Conservation (phyloP, 2,329 filamentous ascomycete genomes). For the Uncinocarpus reesii region DNA sequence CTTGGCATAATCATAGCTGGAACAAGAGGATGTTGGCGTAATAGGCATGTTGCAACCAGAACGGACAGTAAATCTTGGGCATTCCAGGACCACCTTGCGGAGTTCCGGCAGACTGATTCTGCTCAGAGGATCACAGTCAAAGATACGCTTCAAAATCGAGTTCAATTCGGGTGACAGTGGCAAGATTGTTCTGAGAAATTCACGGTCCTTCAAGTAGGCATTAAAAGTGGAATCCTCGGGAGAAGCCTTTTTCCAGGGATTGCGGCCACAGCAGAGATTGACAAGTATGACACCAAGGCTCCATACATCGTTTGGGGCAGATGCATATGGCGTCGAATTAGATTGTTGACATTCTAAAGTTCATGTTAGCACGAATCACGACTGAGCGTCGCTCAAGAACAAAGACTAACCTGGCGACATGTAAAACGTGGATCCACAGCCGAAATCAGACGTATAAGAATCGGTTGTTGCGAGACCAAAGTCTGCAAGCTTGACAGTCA, state of each 20-base stretch:
- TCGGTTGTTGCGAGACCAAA: conserved; percentile 90
- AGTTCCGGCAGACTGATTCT: conserved; percentile 75
- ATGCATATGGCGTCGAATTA: conserved; percentile 66
- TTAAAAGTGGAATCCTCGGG: conserved; percentile 89
- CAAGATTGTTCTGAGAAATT: conserved; percentile 85
- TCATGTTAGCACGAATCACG: conserved; percentile 19
- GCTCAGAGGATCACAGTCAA: conserved; percentile 72
- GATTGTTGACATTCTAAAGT: conserved; percentile 76
- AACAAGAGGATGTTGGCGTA: conserved; percentile 25
- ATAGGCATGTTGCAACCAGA: conserved; percentile 7
- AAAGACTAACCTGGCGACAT: conserved; percentile 92
- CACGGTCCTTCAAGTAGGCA: conserved; percentile 72
- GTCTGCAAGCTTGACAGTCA: conserved; percentile 89
- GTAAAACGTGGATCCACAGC: conserved; percentile 96
- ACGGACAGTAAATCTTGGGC: conserved; percentile 58
- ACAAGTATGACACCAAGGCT: conserved; percentile 95
- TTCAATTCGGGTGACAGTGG: conserved; percentile 85
- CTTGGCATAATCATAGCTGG: conserved; percentile 24
- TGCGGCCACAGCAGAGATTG: conserved; percentile 93
- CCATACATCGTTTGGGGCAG: conserved; percentile 94
- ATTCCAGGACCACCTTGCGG: conserved; percentile 63
- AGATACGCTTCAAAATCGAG: conserved; percentile 74
- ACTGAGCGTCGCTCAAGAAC: too few species aligned
- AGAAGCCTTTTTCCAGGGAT: conserved; percentile 96
- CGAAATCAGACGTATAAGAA: conserved; percentile 79